Base-by-base conservation (phyloP, 2,329 filamentous ascomycete species). In the Ophiostoma novo-ulmi region DNA sequence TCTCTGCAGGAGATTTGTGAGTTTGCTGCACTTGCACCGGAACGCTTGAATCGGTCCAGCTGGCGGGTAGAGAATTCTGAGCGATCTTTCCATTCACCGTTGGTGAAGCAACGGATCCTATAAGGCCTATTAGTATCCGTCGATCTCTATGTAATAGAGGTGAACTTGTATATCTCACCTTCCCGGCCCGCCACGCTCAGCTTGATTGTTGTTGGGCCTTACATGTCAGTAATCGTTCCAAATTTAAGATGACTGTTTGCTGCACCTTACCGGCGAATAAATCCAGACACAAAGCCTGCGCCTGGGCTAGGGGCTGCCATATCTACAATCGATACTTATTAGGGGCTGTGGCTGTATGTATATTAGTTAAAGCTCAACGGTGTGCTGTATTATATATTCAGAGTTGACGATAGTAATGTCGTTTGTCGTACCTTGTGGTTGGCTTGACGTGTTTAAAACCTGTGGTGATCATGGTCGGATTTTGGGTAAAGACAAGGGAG, bases 81-180 rank as follows among this genome's bases (percentile, higher is more conserved):
- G 6, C 71, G 71, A 1, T 72, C 61, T 48, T 75, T 76, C 77
- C 76, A 80, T 70, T 80, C 74, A 36, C 75, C 75, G 7, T 76
- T 78, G 7, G 73, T 58, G 31, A 70, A 67, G 72, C 79, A 80
- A 20, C 73, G 77, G 70, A 80, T 77, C 38, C 76, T 77, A 61
- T 22, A 35, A 35, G 26, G 26, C 48, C 10, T 39, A 52, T 70
- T n/a, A 70, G 69, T 38, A 36, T 20, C 8, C 13, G 36, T 14
- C 20, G 10, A 39, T 36, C 5, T 64, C 35, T 8, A 3, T 3
- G 20, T 4, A 58, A 26, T 10, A n/a, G 10, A 22, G 63, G 13
- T 10, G 17, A 5, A 17, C 22, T 26, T 14, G 8, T 8, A 6
- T 8, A 0, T 36, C 41, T 52, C 20, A 68, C 66, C 20, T 68